Conservation (phyloP, 176 grass and related monocot species). For the Zea luxurians region DNA sequence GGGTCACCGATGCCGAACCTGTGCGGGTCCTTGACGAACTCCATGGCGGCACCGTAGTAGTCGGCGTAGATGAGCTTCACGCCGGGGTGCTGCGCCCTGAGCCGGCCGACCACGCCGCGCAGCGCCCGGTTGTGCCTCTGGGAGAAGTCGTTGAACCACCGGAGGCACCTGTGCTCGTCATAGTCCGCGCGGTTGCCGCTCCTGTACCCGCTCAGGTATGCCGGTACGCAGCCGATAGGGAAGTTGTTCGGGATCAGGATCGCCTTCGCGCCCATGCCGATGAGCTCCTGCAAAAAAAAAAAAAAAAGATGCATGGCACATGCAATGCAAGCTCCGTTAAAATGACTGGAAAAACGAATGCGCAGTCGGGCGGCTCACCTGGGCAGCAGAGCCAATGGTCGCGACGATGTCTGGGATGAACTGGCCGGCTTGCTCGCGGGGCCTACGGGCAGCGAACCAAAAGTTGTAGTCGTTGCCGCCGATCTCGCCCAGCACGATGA, state of each 20-base stretch:
- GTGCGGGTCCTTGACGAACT: neutral
- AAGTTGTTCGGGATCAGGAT: neutral
- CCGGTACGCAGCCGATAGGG: neutral
- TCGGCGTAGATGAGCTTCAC: conserved; percentile 2
- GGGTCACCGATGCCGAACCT: neutral
- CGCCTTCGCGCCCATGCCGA: conserved; percentile 20
- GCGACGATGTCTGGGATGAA: conserved; percentile 53
- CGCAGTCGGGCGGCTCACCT: neutral
- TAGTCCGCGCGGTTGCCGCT: neutral
- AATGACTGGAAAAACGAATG: neutral
- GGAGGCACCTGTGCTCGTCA: neutral
- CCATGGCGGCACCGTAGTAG: neutral
- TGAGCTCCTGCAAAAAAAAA: conserved; percentile 42
- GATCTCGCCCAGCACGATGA: conserved; percentile 57
- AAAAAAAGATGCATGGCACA: neutral
- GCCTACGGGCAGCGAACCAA: conserved; percentile 6
- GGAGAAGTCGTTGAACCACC: neutral
- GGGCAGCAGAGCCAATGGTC: conserved; percentile 29
- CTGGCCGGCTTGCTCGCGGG: conserved; percentile 34
- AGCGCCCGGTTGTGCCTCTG: neutral
- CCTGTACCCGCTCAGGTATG: neutral
- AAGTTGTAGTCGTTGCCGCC: conserved; percentile 74
- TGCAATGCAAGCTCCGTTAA: neutral
- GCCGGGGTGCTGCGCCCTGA: neutral
- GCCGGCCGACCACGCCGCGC: neutral